Base-by-base conservation (phyloP, 805 yeast genomes). In the Saturnispora kantuleensis region DNA sequence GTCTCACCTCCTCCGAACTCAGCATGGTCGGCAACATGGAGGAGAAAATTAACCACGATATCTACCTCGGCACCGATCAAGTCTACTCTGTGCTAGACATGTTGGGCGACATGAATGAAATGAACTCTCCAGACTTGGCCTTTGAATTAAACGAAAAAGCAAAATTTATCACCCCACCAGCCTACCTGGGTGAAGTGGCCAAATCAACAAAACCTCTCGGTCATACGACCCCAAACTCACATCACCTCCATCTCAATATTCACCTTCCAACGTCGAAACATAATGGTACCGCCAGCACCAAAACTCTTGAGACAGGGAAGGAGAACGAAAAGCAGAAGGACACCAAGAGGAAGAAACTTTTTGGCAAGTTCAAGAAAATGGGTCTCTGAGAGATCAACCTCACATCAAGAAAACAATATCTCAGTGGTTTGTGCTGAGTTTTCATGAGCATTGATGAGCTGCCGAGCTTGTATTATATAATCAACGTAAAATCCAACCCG, bases 61-160 rank as follows among this genome's bases (percentile, higher is more conserved):
- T 93, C 13, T 76, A 81, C 48, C 65, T 90, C 47, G 97, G 97
- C 0, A 78, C 89, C 11, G 94, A 84, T 58, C 78, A 81, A 43
- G 62, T 86, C 2, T 64, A 85, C 48, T 76, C 77, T 9, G 53
- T 63, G 1, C 53, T 60, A 54, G 66, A 62, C 43, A 51, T 62
- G 40, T 52, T 62, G 12, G 65, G 65, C 7, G 66, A 62, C 43
- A 50, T 61, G 6, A 49, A 57, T 11, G 43, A 58, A 31, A 59
- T 61, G 31, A 52, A 60, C 38, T 61, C 59, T 37, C 53, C 50
- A 6, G 51, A 52, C 13, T 51, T 58, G 39, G 49, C 52, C 10
- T 59, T 61, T 37, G 59, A 58, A 8, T 38, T 57, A 38, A 57
- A 54, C 40, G 35, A 48, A 26, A 57, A 57, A 28, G 36, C 41